phyloP scores from a whole-genome alignment of 176 grass and related monocot genomes.

The Luzula sylvatica region DNA sequence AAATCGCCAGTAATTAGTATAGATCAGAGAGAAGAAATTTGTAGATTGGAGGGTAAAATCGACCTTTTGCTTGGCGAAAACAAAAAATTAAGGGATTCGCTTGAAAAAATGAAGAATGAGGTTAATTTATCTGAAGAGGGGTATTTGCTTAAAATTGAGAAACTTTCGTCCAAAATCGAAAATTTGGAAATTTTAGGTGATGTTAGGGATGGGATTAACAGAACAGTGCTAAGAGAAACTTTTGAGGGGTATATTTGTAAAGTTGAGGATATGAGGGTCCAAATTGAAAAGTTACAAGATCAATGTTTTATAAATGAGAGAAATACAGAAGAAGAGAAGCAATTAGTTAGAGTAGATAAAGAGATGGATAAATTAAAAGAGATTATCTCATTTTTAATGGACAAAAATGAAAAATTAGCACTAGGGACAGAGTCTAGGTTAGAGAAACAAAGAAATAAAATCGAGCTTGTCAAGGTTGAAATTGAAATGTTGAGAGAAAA shows the following conservation, averaged over 20 bases:
- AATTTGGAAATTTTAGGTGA: constrained; percentile 36
- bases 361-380: constrained; percentile 58
- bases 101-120: constrained; percentile 36
- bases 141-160: constrained; percentile 24
- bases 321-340: constrained; percentile 43
- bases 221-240: constrained; percentile 32
- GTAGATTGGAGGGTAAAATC: constrained; percentile 43
- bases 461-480: constrained; percentile 47
- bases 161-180: constrained; percentile 34
- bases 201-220: constrained; percentile 29
- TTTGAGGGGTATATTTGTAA: constrained; percentile 21
- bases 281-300: constrained; percentile 5
- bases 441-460: constrained; percentile 54
- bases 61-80: constrained; percentile 41
- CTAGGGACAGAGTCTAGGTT: constrained; percentile 40
- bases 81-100: constrained; percentile 28
- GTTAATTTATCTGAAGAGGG: constrained; percentile 21
- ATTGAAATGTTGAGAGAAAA: constrained; percentile 52
- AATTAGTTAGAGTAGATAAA: constrained; percentile 22
- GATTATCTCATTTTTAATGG: constrained; percentile 10
- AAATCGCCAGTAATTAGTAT: constrained; percentile 12
- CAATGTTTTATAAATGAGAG: constrained; percentile 29
- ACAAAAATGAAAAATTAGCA: constrained; percentile 49
- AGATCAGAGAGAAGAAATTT: constrained; percentile 18
- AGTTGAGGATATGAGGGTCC: constrained; percentile 30